These are phyloP conservation scores for Hamiltosporidium tvaerminnensis DNA, from an alignment of 371 early-diverging fungal genomes.

Conservation along the genomic window DNA sequence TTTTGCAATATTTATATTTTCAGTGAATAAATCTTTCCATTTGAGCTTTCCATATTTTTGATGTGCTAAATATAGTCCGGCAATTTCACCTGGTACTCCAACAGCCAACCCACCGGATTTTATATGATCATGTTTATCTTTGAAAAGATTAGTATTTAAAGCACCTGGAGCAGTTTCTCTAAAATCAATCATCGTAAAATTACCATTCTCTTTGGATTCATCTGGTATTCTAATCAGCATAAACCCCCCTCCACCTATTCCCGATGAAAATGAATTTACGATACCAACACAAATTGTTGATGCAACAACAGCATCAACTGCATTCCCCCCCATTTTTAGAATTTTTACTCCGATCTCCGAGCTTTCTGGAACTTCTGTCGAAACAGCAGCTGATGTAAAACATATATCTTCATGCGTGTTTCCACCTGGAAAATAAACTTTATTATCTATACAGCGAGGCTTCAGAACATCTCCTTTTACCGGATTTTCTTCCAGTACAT, in stretches of 20 bases:
- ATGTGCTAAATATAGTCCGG: constrained; percentile 68
- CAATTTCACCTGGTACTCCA: constrained; percentile 75
- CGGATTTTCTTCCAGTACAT: neutral
- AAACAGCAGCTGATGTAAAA: constrained; percentile 53
- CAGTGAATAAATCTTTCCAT: constrained; percentile 68
- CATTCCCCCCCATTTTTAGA: constrained; percentile 73
- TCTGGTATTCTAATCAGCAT: constrained; percentile 61
- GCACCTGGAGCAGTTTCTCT: constrained; percentile 74
- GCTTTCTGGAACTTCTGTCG: constrained; percentile 44
- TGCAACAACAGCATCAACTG: constrained; percentile 84
- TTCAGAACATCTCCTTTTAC: neutral
- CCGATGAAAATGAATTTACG: constrained; percentile 76
- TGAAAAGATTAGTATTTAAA: constrained; percentile 60
- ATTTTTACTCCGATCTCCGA: constrained; percentile 53
- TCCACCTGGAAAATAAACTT: neutral
- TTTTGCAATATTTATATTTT: constrained; percentile 62
- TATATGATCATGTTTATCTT: constrained; percentile 56
- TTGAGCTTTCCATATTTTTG: constrained; percentile 40
- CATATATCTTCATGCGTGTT: neutral
- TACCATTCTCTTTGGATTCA: neutral
- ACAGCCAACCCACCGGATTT: constrained; percentile 64
- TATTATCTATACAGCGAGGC: neutral
- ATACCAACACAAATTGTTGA: constrained; percentile 75
- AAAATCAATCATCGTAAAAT: constrained; percentile 54
- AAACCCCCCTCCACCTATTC: constrained; percentile 91